Evolutionary conservation across 345 rosid species (phyloP).

Genomic region (Euphorbia peplus): DNA sequence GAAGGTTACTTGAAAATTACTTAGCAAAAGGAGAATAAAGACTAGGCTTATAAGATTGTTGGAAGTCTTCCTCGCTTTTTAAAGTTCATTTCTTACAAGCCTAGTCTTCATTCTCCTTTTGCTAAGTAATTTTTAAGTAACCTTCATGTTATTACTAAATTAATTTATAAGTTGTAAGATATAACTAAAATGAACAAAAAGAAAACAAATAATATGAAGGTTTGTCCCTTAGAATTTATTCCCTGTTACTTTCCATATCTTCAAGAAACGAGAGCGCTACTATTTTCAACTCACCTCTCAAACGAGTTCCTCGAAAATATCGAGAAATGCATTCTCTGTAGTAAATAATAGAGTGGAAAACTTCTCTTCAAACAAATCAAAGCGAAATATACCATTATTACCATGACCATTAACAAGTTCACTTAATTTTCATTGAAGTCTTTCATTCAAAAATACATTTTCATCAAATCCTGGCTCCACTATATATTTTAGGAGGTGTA

Average conservation of each 20-base stretch:
- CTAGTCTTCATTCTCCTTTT: background rate
- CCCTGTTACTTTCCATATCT: background rate
- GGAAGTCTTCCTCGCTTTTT: background rate
- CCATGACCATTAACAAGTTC: background rate
- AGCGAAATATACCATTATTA: background rate
- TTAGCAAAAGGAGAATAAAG: background rate
- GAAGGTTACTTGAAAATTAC: background rate
- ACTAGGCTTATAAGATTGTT: background rate
- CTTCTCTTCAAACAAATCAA: background rate
- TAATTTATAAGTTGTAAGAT: too few species aligned
- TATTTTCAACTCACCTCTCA: background rate
- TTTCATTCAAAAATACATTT: background rate
- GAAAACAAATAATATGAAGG: too few species aligned
- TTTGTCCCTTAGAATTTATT: background rate
- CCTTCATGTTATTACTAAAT: too few species aligned
- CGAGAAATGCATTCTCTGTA: background rate
- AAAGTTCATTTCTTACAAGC: background rate
- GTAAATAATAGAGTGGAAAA: background rate
- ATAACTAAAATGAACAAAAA: too few species aligned
- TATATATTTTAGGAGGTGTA: background rate
- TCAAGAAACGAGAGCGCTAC: background rate
- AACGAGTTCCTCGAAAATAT: background rate
- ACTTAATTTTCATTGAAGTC: slow-evolving; percentile 5
- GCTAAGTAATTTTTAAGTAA: background rate
- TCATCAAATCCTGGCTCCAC: background rate